Base-by-base conservation (phyloP, 1,139 yeast species). In the Komagataea norvegica region DNA sequence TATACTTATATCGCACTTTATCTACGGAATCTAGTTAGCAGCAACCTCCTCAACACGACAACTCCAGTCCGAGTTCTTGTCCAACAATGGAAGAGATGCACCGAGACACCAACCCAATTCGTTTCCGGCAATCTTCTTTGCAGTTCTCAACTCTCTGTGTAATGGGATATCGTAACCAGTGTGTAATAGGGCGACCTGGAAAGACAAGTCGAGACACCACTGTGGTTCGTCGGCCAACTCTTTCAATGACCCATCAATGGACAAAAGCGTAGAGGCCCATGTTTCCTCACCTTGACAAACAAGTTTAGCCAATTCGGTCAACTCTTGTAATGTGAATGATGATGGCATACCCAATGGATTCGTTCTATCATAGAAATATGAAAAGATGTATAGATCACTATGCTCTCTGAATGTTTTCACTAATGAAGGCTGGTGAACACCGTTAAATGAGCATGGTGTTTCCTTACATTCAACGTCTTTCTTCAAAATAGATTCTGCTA, bases 41-140 rank as follows among this genome's bases (percentile, higher is more conserved):
- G 39, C 16, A n/a, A 38, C 41, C 38, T 55, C 49, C 25, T 45
- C 42, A 10, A 60, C 65, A 53, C 68, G 75, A 65, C 96, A 88
- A 40, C 67, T 72, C 96, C 96, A 87, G 39, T 77, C 79, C 11
- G 39, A 25, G 21, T 74, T 66, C 46, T 70, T 67, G 47, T 85
- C 91, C 50, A 91, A 69, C 49, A 91, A 68, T 4, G 97, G 97
- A 54, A 91, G 71, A 1, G 96, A 86, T 3, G 98, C 98, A 49
- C 99, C 99, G 45, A 91, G 70, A 66, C 98, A 91, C 99, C 99
- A 91, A 25, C 97, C 98, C 37, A 91, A 70, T 64, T 91, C 98
- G 55, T 86, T 88, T 55, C 79, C 78, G 43, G 79, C 83, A 49
- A 91, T 87, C 56, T 77, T 87, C 66, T 86, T 78, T 8, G 97